Evolutionary conservation across 2,329 filamentous ascomycete species (phyloP), one percentile per base, ranked within the genome.

Genomic region (Apiospora koreana): DNA sequence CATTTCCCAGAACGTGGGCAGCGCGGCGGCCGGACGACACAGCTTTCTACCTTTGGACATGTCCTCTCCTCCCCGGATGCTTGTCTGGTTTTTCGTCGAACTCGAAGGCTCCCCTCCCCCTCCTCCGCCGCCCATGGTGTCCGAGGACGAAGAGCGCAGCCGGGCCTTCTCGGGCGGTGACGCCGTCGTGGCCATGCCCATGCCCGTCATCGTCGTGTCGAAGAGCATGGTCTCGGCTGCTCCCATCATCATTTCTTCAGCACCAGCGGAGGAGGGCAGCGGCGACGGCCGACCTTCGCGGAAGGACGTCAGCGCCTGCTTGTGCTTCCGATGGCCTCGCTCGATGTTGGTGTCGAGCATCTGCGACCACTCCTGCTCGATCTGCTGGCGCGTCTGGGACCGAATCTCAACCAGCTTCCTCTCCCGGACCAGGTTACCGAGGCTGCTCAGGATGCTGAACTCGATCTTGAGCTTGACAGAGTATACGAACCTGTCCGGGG

Each of bases 381-480:
- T 67, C 42, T 67, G 65, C 42, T 46, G 23, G 9, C 25, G 16
- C 9, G 31, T 35, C 18, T 25, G 65, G 42, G 65, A 46, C 42
- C 25, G 65, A 12, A 42, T n/a, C 16, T 67, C 65, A 3, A 46
- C 7, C 14, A 28, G 25, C n/a, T 16, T 67, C 65, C 31, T 67
- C 31, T 67, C 42, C 25, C 65, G 65, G 10, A 74, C 69, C 18
- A 75, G 54, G 12, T 50, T 35, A 38, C 74, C 70, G 45, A 84
- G 78, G 16, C 79, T 80, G 38, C 87, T 81, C 12, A 90, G 79
- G 50, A 90, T 84, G 21, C 86, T 84, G 72, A 86, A 85, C 76
- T 90, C 88, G n/a, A 88, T 81, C 71, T 87, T 87, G 50, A 87
- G 80, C 73, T 85, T 85, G 73, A 85, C 76, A 62, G 79, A 81